Evolutionary conservation across 371 early-diverging fungal species (phyloP), one percentile per base, ranked within the genome.

Genomic region (Syncephalastrum contaminatum): DNA sequence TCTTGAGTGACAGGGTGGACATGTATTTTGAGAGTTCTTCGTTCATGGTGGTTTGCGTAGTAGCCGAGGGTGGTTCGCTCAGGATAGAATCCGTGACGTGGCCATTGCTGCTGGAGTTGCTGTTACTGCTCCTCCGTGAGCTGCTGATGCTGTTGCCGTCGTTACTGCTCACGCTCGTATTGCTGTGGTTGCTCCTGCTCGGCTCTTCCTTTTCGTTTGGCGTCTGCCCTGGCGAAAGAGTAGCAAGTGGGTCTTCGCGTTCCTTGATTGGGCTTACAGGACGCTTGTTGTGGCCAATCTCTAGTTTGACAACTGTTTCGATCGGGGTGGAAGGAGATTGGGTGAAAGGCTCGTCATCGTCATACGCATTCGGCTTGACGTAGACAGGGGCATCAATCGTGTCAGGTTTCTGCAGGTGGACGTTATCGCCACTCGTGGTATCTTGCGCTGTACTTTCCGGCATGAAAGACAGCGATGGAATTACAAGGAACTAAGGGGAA

Each of bases 361-460:
- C 65, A 49, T 64, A 64, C 6, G 60, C 65, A 54, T 64, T 64
- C 12, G 65, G 65, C 19, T 64, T 64, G 15, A 48, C 56, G 36
- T 64, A 64, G 13, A 56, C 50, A 20, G 56, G 65, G 6, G 65
- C 56, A 50, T 64, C 65, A 19, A 64, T 56, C 10, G 65, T 49
- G 27, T 64, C 57, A 1, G 65, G 65, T 21, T 64, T 64, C 53
- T 62, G 63, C 21, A 43, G 30, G 14, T 62, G 63, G 46, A 6
- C 22, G 30, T 45, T 4, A 16, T 14, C 36, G 36, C 51, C 19
- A 27, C 19, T 36, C 16, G 51, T 50, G 24, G 19, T 50, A 30
- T 30, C 7, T 30, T 30, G 36, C 10, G 10, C 36, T 30, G 36
- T 12, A 8, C 36, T 30, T 10, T 30, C 36, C 10, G 36, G 10